These are phyloP conservation scores for Colletotrichum zoysiae DNA, from an alignment of 2,329 filamentous ascomycete species.

Conservation along the genomic window DNA sequence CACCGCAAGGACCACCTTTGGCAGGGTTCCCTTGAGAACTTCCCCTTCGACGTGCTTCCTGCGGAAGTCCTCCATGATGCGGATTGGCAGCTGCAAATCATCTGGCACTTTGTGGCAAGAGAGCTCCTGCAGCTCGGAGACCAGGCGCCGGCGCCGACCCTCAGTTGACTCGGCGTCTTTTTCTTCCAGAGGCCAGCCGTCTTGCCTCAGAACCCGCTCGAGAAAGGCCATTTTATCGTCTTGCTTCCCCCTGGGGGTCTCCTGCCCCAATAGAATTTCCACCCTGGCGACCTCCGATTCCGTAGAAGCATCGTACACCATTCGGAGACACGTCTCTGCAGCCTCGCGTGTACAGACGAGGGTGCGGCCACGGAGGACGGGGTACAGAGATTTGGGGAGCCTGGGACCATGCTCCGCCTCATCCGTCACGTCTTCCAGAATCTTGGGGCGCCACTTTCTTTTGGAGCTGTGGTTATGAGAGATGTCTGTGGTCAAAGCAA, in stretches of 20 bases:
- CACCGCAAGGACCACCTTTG: slow-evolving; percentile 47
- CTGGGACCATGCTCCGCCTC: slow-evolving; percentile 41
- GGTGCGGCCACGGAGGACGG: slow-evolving; percentile 48
- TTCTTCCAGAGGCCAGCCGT: slow-evolving; percentile 3
- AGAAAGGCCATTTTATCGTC: slow-evolving; percentile 32
- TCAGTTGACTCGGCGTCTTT: slow-evolving; percentile 14
- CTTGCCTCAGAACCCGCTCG: slow-evolving; percentile 16
- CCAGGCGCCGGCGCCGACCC: slow-evolving; percentile 34
- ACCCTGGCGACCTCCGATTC: slow-evolving; percentile 30
- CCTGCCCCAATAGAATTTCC: slow-evolving; percentile 27
- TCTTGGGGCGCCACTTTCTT: slow-evolving; percentile 49
- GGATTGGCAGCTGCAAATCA: slow-evolving; percentile 52
- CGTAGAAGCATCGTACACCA: slow-evolving; percentile 37
- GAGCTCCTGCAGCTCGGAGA: slow-evolving; percentile 50
- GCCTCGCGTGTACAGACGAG: slow-evolving; percentile 55
- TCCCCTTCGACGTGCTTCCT: slow-evolving; percentile 44
- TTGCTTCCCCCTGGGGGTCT: slow-evolving; percentile 14
- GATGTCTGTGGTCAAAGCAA: slow-evolving; percentile 56
- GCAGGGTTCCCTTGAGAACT: slow-evolving; percentile 45
- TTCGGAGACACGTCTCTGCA: slow-evolving; percentile 52
- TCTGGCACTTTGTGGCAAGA: slow-evolving; percentile 50
- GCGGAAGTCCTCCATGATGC: slow-evolving; percentile 43
- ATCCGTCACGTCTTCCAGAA: slow-evolving; percentile 36
- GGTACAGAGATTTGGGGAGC: slow-evolving; percentile 48
- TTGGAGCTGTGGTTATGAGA: slow-evolving; percentile 51